Evolutionary conservation across 75 land plant species (phyloP).

Genomic region (Chamaecyparis obtusa): DNA sequence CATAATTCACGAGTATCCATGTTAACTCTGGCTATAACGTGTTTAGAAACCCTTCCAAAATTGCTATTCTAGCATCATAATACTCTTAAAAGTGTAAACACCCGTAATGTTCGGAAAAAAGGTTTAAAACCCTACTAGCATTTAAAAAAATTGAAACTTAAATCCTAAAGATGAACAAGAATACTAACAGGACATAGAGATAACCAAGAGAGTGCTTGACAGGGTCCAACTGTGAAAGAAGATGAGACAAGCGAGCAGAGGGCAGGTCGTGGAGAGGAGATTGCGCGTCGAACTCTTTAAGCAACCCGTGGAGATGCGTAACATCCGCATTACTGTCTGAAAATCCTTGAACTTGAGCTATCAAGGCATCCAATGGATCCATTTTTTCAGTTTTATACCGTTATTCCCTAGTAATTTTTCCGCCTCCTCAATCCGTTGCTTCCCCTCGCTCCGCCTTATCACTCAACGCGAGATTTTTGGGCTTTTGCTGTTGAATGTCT

Average conservation of each 20-base stretch:
- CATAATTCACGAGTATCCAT: background rate
- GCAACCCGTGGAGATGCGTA: slow-evolving; percentile 34
- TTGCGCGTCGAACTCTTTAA: slow-evolving; percentile 50
- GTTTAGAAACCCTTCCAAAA: background rate
- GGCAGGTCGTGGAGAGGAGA: slow-evolving; percentile 50
- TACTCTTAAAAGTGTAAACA: too few species aligned
- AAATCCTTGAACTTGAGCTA: slow-evolving; percentile 80
- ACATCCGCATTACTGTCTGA: slow-evolving; percentile 53
- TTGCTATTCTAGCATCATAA: background rate
- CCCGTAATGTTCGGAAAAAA: too few species aligned
- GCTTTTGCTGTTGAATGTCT: too few species aligned
- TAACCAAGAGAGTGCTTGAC: slow-evolving; percentile 84
- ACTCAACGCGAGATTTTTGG: too few species aligned
- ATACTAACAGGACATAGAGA: slow-evolving; percentile 72
- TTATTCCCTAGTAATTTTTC: background rate
- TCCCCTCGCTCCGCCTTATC: too few species aligned
- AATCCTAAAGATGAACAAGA: background rate
- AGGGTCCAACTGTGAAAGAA: slow-evolving; percentile 68
- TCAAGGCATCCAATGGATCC: slow-evolving; percentile 53
- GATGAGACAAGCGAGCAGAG: slow-evolving; percentile 26
- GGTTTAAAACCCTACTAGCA: background rate
- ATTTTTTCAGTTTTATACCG: background rate
- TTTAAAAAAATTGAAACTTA: background rate
- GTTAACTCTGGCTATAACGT: background rate
- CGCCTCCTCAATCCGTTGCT: background rate